Conservation (phyloP, 176 grass and related monocot species). For the Pontederia paniculata region DNA sequence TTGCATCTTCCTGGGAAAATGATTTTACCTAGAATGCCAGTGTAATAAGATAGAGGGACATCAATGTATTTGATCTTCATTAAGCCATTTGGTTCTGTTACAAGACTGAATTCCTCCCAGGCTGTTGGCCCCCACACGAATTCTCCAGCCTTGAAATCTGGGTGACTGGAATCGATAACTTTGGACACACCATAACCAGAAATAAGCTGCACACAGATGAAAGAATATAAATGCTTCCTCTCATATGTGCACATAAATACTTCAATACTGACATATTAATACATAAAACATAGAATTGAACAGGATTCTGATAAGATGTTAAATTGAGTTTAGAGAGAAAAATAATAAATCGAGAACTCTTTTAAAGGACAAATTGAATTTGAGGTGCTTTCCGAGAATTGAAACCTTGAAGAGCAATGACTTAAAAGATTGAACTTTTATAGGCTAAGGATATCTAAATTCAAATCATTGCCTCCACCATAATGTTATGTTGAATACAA, state of each 20-base stretch:
- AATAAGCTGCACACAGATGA: slow-evolving; percentile 9
- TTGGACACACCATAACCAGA: slow-evolving; percentile 8
- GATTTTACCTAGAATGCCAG: slow-evolving; percentile 2
- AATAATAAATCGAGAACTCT: too few relatives aligned
- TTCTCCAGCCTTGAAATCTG: slow-evolving; percentile 5
- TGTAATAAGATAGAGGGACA: slow-evolving; percentile 10
- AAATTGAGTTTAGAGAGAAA: too few relatives aligned
- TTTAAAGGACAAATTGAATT: too few relatives aligned
- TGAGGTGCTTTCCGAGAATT: too few relatives aligned
- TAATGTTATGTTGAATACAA: too few relatives aligned
- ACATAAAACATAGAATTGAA: not conserved
- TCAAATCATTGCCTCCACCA: too few relatives aligned
- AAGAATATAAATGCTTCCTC: too few relatives aligned
- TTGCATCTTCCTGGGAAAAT: too few relatives aligned
- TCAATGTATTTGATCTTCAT: slow-evolving; percentile 4
- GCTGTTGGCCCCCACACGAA: slow-evolving; percentile 6
- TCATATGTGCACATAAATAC: too few relatives aligned
- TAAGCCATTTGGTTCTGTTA: not conserved
- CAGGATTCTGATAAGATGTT: not conserved
- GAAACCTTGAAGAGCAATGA: too few relatives aligned
- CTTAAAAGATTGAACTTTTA: too few relatives aligned
- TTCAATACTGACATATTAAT: not conserved
- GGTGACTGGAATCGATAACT: slow-evolving; percentile 7
- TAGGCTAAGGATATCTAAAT: too few relatives aligned
- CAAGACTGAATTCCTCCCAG: slow-evolving; percentile 2